Evolutionary conservation across 2,329 filamentous ascomycete species (phyloP).

Genomic region (Fusarium pseudograminearum): DNA sequence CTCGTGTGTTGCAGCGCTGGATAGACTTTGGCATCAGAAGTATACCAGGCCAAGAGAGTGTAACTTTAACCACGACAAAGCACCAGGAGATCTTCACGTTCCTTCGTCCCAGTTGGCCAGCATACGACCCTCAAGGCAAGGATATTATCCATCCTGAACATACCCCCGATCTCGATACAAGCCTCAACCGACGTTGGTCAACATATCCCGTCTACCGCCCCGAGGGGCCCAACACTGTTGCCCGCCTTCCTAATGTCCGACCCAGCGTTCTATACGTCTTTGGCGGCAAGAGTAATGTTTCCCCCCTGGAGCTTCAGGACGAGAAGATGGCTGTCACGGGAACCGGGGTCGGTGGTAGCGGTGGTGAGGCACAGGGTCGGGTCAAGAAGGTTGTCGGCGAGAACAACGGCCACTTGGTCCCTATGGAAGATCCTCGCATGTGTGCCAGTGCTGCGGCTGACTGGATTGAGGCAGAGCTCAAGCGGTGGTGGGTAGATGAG

Average conservation of each 20-base stretch:
- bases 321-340: conserved; percentile 75
- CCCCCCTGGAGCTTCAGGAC: conserved; percentile 60
- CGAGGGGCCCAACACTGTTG: conserved; percentile 69
- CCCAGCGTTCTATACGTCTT: conserved; percentile 78
- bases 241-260: conserved; percentile 69
- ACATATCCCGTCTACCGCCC: conserved; percentile 74
- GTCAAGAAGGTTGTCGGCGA: conserved; percentile 75
- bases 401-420: conserved; percentile 80
- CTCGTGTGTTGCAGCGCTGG: conserved; percentile 74
- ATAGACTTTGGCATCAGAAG: conserved; percentile 80
- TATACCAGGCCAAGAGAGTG: conserved; percentile 60
- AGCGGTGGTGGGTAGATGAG: conserved; percentile 69
- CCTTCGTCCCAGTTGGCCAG: conserved; percentile 69
- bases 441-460: conserved; percentile 71
- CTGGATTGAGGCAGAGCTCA: conserved; percentile 70
- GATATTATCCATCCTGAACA: conserved; percentile 55
- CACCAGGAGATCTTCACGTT: conserved; percentile 85
- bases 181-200: conserved; percentile 52
- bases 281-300: conserved; percentile 70
- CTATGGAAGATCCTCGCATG: conserved; percentile 79
- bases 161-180: conserved; percentile 61
- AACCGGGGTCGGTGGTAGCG: conserved; percentile 73
- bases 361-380: conserved; percentile 71
- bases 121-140: conserved; percentile 54
- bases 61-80: conserved; percentile 84